phyloP scores from a whole-genome alignment of 345 rosid species.

The Noccaea bulbosa region DNA sequence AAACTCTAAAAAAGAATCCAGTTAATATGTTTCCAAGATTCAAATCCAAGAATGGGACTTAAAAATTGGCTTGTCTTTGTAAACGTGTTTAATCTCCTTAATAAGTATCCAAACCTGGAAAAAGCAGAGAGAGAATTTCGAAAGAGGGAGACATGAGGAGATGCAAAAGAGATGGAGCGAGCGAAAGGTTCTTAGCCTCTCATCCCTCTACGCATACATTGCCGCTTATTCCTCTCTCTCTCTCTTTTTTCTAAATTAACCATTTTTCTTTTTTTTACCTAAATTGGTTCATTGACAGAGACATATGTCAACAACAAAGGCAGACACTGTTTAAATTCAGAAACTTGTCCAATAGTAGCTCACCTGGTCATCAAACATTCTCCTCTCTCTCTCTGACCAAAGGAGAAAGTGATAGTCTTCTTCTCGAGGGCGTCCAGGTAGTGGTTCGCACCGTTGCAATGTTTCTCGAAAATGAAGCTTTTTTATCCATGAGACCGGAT shows the following conservation, averaged over 20 bases:
- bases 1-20: conserved; percentile 3
- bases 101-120: conserved; percentile 35
- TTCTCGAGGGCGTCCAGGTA: conserved; percentile 18
- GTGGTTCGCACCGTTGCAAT: conserved; percentile 8
- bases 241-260: conserved; percentile 35
- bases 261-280: conserved; percentile 4
- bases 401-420: conserved; percentile 6
- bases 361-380: conserved; percentile 22
- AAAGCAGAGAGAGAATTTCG: conserved; percentile 36
- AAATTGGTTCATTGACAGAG: conserved; percentile 37
- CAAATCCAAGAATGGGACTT: conserved; percentile 1
- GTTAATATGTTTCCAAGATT: conserved; percentile 18
- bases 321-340: neutral
- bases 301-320: conserved; percentile 16
- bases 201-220: conserved; percentile 30
- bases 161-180: conserved; percentile 41
- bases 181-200: conserved; percentile 45
- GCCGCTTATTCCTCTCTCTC: conserved; percentile 34
- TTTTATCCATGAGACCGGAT: conserved; percentile 10
- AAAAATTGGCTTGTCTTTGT: conserved; percentile 32
- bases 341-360: conserved; percentile 5
- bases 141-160: conserved; percentile 39
- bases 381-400: conserved; percentile 19
- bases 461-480: neutral
- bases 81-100: conserved; percentile 35